Conservation (phyloP, 1,284 basidiomycete species). For the Pulveroboletus sp. region DNA sequence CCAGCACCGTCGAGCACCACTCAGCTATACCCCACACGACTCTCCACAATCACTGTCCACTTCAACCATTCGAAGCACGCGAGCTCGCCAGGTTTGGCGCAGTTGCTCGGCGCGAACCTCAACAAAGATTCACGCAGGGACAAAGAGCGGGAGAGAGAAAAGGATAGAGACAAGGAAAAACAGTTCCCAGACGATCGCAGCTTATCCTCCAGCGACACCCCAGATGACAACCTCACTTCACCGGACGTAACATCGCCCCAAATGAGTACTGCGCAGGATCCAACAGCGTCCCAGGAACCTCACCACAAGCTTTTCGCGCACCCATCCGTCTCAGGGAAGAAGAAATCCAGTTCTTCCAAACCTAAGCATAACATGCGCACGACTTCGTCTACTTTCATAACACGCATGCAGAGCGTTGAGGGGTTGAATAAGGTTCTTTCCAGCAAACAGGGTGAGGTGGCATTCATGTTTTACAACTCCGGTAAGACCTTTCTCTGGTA, state of each 20-base stretch:
- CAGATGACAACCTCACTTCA: conserved; percentile 54
- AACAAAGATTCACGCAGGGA: conserved; percentile 44
- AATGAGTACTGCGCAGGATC: conserved; percentile 29
- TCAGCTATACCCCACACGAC: conserved; percentile 59
- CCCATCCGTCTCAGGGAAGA: conserved; percentile 51
- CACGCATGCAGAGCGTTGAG: conserved; percentile 78
- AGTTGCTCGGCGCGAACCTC: conserved; percentile 59
- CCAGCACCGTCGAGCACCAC: conserved; percentile 49
- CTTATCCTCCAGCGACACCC: conserved; percentile 74
- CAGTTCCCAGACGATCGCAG: conserved; percentile 57
- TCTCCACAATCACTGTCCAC: conserved; percentile 63
- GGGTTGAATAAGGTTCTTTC: conserved; percentile 74
- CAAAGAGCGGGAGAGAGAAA: conserved; percentile 57
- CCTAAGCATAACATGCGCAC: conserved; percentile 89
- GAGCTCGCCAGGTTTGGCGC: conserved; percentile 59
- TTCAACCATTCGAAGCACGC: conserved; percentile 60
- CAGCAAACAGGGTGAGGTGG: conserved; percentile 78
- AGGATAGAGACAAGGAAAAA: conserved; percentile 58
- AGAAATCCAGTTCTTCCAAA: conserved; percentile 58
- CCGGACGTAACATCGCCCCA: conserved; percentile 40
- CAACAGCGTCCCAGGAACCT: conserved; percentile 38
- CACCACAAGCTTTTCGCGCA: conserved; percentile 52
- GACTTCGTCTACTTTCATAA: conserved; percentile 88
- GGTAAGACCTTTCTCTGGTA: conserved; percentile 82
- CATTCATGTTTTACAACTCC: conserved; percentile 83